Conservation (phyloP, 208 protist species). For the Leishmania gerbilli region DNA sequence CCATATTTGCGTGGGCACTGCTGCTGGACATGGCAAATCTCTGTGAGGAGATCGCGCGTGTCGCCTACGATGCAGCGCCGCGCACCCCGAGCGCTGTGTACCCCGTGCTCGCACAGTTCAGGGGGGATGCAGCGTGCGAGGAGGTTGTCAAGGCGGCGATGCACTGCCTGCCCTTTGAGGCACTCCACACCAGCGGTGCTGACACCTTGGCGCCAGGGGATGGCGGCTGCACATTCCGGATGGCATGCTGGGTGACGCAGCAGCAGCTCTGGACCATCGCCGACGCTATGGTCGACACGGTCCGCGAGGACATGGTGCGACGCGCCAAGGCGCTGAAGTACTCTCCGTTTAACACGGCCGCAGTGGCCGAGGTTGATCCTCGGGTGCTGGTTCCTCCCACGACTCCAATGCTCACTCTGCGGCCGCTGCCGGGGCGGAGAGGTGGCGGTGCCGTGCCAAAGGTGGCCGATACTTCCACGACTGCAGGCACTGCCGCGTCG, state of each 20-base stretch:
- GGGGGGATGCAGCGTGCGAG: constrained; percentile 50
- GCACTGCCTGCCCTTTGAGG: constrained; percentile 90
- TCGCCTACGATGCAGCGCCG: constrained; percentile 26
- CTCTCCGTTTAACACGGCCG: constrained; percentile 25
- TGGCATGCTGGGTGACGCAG: constrained; percentile 70
- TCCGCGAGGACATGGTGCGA: constrained; percentile 60
- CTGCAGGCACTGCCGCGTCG: background rate
- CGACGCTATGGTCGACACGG: constrained; percentile 51
- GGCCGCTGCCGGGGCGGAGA: constrained; percentile 9
- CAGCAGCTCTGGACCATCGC: constrained; percentile 57
- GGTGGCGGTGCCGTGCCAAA: background rate
- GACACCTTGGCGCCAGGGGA: background rate
- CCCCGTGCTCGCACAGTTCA: constrained; percentile 67
- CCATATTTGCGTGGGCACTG: constrained; percentile 62
- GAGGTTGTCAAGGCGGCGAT: constrained; percentile 66
- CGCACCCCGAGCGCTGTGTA: constrained; percentile 18
- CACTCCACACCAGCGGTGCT: constrained; percentile 20
- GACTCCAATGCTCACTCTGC: constrained; percentile 30
- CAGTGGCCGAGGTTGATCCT: constrained; percentile 22
- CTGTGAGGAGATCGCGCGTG: constrained; percentile 58
- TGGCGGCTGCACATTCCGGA: constrained; percentile 34
- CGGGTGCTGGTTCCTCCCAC: constrained; percentile 28
- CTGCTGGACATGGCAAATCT: constrained; percentile 67
- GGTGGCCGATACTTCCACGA: background rate
- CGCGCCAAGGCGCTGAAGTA: constrained; percentile 36